Evolutionary conservation across 2,329 filamentous ascomycete genomes (phyloP), one percentile per base, ranked within the genome.

Genomic region (Neopestalotiopsis sp.): DNA sequence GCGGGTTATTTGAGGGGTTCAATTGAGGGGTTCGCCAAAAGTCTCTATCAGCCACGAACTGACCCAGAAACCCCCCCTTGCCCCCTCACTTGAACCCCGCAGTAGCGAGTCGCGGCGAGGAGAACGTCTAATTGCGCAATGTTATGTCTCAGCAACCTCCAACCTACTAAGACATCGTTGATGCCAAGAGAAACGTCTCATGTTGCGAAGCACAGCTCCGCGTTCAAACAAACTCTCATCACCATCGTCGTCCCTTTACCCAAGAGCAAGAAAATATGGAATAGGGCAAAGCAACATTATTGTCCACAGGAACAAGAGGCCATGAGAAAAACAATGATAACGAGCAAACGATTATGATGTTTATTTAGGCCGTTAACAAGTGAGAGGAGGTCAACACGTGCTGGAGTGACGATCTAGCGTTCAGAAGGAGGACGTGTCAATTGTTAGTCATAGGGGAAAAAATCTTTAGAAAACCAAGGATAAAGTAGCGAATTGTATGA

Each of bases 81-180:
- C 45, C 59, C 59, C 59, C 59, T 62, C 59, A 62, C 34, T 40
- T 62, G 32, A 40, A 62, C 59, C 59, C 59, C 59, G 59, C 59
- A 62, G 59, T 62, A 34, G 59, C 30, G 30, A 62, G 9, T 62
- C 34, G 59, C 30, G 32, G 32, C n/a, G 32, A 30, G 30, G 5
- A 38, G 30, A 62, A 62, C 12, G n/a, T 38, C n/a, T 34, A 20
- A 40, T 62, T 34, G 59, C 59, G 32, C 59, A 20, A 62, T 34
- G 59, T 34, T 20, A 59, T 59, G 57, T 30, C 30, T 34, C 57
- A 59, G 30, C 57, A 30, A 7, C 57, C 20, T 17, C 13, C 30
- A 59, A 24, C 13, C 13, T 12, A 17, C 24, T 34, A 59, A 59
- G 57, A 59, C 30, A 59, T 59, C n/a, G 13, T 38, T 59, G 13